These are phyloP conservation scores for Scheffersomyces segobiensis DNA, from an alignment of 1,139 yeast genomes.

Conservation along the genomic window DNA sequence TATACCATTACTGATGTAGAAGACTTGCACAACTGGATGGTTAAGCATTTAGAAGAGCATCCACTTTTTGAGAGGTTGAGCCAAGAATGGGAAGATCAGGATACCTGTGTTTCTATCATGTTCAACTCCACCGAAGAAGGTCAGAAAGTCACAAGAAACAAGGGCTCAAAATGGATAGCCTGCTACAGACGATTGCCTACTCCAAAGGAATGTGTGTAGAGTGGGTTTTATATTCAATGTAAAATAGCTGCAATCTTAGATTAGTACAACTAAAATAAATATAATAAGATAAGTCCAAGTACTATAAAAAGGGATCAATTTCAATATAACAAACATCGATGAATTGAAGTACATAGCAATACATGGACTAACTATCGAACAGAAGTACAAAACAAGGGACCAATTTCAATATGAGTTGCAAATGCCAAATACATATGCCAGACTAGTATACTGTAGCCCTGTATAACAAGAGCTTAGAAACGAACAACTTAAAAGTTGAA, in stretches of 20 bases:
- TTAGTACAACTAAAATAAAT: conserved; percentile 8
- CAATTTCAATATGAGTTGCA: not conserved
- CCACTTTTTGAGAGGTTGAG: conserved; percentile 84
- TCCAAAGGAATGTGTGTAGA: conserved; percentile 42
- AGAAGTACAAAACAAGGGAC: not conserved
- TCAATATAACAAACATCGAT: conserved; percentile 8
- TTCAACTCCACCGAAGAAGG: conserved; percentile 94
- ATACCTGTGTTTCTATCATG: conserved; percentile 85
- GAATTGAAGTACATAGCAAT: conserved; percentile 3
- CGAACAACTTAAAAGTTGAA: conserved; percentile 1
- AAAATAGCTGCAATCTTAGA: conserved; percentile 1
- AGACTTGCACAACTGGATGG: conserved; percentile 97
- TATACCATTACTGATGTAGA: conserved; percentile 96
- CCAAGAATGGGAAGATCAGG: conserved; percentile 76
- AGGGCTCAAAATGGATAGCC: conserved; percentile 85
- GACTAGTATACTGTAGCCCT: not conserved
- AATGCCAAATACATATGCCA: not conserved
- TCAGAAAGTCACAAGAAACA: conserved; percentile 88
- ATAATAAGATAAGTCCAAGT: conserved; percentile 4
- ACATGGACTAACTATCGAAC: not conserved
- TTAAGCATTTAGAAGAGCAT: conserved; percentile 81
- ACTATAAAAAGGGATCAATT: conserved; percentile 1
- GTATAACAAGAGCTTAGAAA: not conserved
- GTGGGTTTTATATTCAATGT: not conserved
- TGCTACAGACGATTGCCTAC: conserved; percentile 77